Conservation (phyloP, 2,329 filamentous ascomycete species). For the Cladorrhinum sp. region DNA sequence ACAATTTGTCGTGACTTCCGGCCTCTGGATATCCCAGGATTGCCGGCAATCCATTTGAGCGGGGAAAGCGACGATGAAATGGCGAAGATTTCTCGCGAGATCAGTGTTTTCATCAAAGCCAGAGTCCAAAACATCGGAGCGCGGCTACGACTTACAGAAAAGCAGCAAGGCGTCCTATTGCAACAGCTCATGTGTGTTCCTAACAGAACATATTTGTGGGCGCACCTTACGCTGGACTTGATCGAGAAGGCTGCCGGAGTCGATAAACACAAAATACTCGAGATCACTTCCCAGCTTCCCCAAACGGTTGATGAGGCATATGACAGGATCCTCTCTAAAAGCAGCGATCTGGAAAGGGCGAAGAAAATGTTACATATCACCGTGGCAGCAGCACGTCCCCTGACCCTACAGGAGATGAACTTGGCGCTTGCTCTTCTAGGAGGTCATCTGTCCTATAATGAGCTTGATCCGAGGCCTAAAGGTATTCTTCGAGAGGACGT, state of each 20-base stretch:
- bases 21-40: not conserved
- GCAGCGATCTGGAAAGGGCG: constrained; percentile 2
- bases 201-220: constrained; percentile 41
- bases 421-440: constrained; percentile 15
- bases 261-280: constrained; percentile 21
- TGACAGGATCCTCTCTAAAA: constrained; percentile 25
- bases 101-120: constrained; percentile 31
- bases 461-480: constrained; percentile 9
- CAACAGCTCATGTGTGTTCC: constrained; percentile 30
- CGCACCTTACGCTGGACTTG: constrained; percentile 34
- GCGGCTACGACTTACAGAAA: constrained; percentile 15
- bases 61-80: constrained; percentile 31
- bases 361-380: constrained; percentile 15
- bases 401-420: constrained; percentile 23
- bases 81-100: constrained; percentile 31
- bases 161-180: constrained; percentile 22
- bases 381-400: constrained; percentile 17
- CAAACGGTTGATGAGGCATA: constrained; percentile 27
- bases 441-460: not conserved
- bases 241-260: constrained; percentile 23
- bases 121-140: constrained; percentile 13
- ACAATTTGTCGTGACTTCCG: constrained; percentile 24
- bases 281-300: constrained; percentile 20
- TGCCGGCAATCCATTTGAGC: constrained; percentile 21
- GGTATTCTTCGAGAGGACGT: constrained; percentile 15